Evolutionary conservation across 2,329 filamentous ascomycete species (phyloP), one percentile per base, ranked within the genome.

Genomic region (Cladosporium sphaerospermum): DNA sequence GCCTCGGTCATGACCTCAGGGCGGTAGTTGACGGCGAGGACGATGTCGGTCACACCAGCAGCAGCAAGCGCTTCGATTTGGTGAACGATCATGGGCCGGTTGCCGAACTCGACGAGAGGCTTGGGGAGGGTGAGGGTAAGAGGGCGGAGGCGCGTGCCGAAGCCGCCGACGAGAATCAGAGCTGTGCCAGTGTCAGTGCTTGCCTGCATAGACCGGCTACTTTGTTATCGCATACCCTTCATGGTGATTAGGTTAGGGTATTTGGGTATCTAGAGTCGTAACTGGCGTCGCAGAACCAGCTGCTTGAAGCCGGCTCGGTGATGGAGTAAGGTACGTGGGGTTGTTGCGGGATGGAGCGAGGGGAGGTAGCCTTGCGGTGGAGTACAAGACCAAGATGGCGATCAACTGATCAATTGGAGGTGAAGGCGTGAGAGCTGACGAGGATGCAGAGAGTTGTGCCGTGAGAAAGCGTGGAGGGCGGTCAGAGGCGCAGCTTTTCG

Each of bases 21-120:
- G 62, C 92, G 84, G 80, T 99, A 99, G 82, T 99, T 99, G 73
- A 99, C 93, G 57, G 93, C 92, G 54, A 99, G 83, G 53, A 99
- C 92, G 67, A 99, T 95, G 76, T 97, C 91, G 58, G 89, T 97
- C 61, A 97, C 93, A 71, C 92, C 92, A 55, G 90, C 92, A 56
- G 85, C 86, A 63, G 93, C 92, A 62, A 99, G 82, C 61, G 89
- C 90, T 77, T 96, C 90, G 65, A 99, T 89, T 76, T 99, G 92
- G 76, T 97, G 92, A 68, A 95, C 81, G 73, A 99, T 97, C 92
- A 99, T 99, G 71, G 91, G 93, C 77, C 93, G 92, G 82, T 99
- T 99, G 69, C 84, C 90, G 69, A 99, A 99, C 77, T 99, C 92
- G 68, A 99, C 93, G 63, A 99, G 82, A 61, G 93, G 92, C 76